Evolutionary conservation across 2,329 filamentous ascomycete species (phyloP).

Genomic region (Apiospora malaysiana): DNA sequence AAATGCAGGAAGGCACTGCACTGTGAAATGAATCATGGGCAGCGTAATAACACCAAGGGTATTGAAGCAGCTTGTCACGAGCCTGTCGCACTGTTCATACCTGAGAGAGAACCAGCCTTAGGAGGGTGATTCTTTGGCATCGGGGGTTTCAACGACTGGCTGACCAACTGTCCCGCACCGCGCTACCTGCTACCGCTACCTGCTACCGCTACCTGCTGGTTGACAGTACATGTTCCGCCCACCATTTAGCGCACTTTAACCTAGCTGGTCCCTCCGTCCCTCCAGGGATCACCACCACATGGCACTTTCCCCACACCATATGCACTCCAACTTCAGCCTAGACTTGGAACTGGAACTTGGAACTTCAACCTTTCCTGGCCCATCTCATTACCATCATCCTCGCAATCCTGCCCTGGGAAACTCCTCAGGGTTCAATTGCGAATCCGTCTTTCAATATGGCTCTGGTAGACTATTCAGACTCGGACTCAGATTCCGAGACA

Average conservation of each 20-base stretch:
- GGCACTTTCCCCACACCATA: slow-evolving; percentile 10
- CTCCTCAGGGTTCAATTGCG: background rate
- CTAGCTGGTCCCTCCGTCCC: background rate
- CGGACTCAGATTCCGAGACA: slow-evolving; percentile 70
- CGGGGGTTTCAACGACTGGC: background rate
- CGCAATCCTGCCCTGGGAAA: background rate
- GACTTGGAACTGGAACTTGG: background rate
- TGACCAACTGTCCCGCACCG: slow-evolving; percentile 4
- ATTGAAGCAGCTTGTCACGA: background rate
- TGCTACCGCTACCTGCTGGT: too few relatives aligned
- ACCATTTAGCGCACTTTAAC: slow-evolving; percentile 1
- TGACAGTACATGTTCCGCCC: background rate
- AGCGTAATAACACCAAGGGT: background rate
- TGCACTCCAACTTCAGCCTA: background rate
- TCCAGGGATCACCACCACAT: slow-evolving; percentile 10
- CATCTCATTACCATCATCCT: background rate
- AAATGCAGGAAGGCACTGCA: background rate
- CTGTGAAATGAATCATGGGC: background rate
- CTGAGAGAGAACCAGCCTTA: background rate
- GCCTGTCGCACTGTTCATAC: slow-evolving; percentile 2
- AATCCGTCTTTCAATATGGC: slow-evolving; percentile 59
- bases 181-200: background rate
- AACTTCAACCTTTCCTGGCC: background rate
- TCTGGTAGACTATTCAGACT: slow-evolving; percentile 85
- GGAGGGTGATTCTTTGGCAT: background rate